These are phyloP conservation scores for Saccharomyces hybrid DNA, from an alignment of 1,139 yeast species.

Conservation along the genomic window DNA sequence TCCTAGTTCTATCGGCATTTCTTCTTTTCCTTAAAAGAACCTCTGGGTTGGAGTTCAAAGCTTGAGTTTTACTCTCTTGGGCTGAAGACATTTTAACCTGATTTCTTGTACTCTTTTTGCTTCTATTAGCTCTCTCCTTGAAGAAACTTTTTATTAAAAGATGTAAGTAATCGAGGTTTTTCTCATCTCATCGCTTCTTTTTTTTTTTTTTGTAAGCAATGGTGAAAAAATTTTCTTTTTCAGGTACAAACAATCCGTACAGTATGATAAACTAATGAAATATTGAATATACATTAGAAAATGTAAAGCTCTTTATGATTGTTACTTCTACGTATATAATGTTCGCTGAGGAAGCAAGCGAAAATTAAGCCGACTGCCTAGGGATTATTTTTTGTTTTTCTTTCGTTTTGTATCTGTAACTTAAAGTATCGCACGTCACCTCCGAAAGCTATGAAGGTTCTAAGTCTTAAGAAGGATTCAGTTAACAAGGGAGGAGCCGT, in stretches of 20 bases:
- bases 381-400: no score
- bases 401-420: no score
- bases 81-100: constrained; percentile 8
- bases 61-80: background rate
- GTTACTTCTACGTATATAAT: no score
- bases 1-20: constrained; percentile 61
- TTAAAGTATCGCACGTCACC: no score
- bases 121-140: background rate
- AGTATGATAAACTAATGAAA: background rate
- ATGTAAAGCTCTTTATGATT: no score
- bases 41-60: constrained; percentile 63
- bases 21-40: constrained; percentile 68
- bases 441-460: constrained; percentile 7
- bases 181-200: background rate
- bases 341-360: no score
- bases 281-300: background rate
- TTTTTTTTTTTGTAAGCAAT: background rate
- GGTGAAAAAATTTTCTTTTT: background rate
- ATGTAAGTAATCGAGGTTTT: background rate
- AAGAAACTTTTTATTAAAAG: background rate
- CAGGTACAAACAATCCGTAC: background rate
- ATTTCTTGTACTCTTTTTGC: background rate
- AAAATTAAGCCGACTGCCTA: no score
- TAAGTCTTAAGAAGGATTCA: constrained; percentile 4
- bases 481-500: constrained; percentile 16